Evolutionary conservation across 1,284 basidiomycete species (phyloP), one percentile per base, ranked within the genome.

Genomic region (Trichosporon sp.): DNA sequence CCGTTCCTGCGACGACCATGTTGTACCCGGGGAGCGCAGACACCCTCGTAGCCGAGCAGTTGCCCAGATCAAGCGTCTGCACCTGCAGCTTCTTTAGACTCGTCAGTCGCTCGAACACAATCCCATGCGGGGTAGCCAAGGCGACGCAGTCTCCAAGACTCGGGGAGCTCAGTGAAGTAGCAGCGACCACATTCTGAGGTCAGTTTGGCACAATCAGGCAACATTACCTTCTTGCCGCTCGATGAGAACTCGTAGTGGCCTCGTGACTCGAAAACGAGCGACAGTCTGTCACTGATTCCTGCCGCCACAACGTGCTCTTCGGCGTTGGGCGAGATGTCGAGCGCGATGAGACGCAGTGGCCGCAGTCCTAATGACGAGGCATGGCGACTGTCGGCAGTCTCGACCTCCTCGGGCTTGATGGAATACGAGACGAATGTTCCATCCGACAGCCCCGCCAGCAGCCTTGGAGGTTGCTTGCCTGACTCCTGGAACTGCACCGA

Each of bases 21-120:
- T 87, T 88, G 62, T 86, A 79, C 1, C 78, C 78, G 0, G 87
- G 83, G 69, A 89, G 85, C 75, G 91, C 85, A 1, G 86, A 86
- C 27, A 95, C 86, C 62, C 87, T 86, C 6, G 86, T 85, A 0
- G 92, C 91, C 67, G 87, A 89, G 65, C 91, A 87, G 47, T 87
- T 80, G 0, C 90, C 91, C 3, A 93, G 81, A 34, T 88, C 85
- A 29, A 93, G 90, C 34, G 91, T 88, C 71, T 89, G 88, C 44
- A 95, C 89, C 73, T 94, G 91, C 78, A 93, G 86, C 83, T 92
- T 92, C 75, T 92, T 89, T 11, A 93, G 83, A 68, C 89, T 88
- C n/a, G 85, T 84, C 15, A 93, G 85, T 18, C 84, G 85, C 11
- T 90, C 90, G 56, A 95, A 87, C 62, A 87, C 80, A 9, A 95